These are phyloP conservation scores for Ustilago hordei DNA, from an alignment of 1,284 basidiomycete genomes.

Conservation along the genomic window DNA sequence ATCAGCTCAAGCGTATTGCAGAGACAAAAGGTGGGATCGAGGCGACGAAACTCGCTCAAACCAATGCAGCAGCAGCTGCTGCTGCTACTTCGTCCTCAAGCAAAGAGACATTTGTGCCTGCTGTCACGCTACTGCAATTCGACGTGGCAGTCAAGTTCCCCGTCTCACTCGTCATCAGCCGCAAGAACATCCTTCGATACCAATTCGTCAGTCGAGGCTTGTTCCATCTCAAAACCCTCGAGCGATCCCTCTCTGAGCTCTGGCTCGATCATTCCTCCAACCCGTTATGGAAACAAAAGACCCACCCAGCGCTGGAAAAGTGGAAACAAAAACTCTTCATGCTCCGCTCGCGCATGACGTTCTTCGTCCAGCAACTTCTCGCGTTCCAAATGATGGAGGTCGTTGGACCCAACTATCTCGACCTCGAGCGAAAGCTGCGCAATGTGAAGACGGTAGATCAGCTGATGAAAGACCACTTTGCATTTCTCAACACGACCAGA, in stretches of 20 bases:
- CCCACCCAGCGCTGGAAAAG: constrained; percentile 55
- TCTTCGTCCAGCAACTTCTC: constrained; percentile 66
- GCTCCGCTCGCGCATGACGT: constrained; percentile 66
- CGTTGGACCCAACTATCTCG: constrained; percentile 66
- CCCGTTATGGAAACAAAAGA: constrained; percentile 53
- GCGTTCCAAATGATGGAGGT: constrained; percentile 67
- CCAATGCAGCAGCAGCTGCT: constrained; percentile 42
- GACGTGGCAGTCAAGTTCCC: constrained; percentile 68
- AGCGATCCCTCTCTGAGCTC: constrained; percentile 59
- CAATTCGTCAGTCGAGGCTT: constrained; percentile 66
- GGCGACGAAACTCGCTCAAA: constrained; percentile 63
- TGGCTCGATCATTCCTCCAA: constrained; percentile 62
- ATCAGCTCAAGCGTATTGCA: constrained; percentile 67
- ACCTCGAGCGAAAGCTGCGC: constrained; percentile 60
- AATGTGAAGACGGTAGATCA: constrained; percentile 66
- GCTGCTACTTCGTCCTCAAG: constrained; percentile 61
- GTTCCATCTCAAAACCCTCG: constrained; percentile 66
- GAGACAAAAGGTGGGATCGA: constrained; percentile 69
- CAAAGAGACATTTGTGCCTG: constrained; percentile 67
- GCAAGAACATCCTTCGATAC: constrained; percentile 68
- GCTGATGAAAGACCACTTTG: constrained; percentile 68
- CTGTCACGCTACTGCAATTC: constrained; percentile 63
- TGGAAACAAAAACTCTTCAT: constrained; percentile 67
- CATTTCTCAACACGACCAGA: constrained; percentile 65
- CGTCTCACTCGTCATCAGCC: constrained; percentile 68